Evolutionary conservation across 768 basidiomycete species (phyloP), one percentile per base, ranked within the genome.

Genomic region (Suillus americanus): DNA sequence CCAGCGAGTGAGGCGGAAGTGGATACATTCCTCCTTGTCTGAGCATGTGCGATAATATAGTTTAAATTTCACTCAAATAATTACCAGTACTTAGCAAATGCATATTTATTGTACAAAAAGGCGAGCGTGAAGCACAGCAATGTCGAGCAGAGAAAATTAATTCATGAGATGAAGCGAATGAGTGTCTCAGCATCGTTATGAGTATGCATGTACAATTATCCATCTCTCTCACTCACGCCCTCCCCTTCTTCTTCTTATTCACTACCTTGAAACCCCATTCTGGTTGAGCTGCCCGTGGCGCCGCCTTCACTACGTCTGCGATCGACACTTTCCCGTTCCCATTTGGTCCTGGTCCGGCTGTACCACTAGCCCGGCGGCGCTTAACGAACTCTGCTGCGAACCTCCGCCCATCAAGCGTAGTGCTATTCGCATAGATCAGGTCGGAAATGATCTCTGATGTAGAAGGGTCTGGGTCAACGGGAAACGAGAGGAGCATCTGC

Each of bases 221-320:
- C n/a, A n/a, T n/a, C n/a, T n/a, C n/a, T 63, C 62, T 38, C 20
- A 38, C 46, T 80, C 73, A 90, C 54, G 86, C 73, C 70, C 85
- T 81, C 18, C 89, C 85, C 79, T 93, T 94, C 86, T 94, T 97
- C 82, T 96, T 97, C 83, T 96, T 95, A 70, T 95, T 94, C 61
- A 95, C 92, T 6, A 96, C 91, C 79, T 95, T 96, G 82, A 94
- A 95, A 8, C 88, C 89, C 91, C 95, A 96, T 73, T 92, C 91
- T 51, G 85, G 82, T 64, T 88, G 87, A 23, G 87, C 80, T 2
- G 85, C 81, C 77, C 93, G 94, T 2, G 94, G 94, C 66, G 90
- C 88, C 12, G 90, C 85, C 77, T 95, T 97, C 64, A 98, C 94
- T 3, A 97, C 95, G 65, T 94, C 93, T 13, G 92, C 93, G 66